Conservation (phyloP, 805 yeast genomes). For the Lipomyces orientalis region DNA sequence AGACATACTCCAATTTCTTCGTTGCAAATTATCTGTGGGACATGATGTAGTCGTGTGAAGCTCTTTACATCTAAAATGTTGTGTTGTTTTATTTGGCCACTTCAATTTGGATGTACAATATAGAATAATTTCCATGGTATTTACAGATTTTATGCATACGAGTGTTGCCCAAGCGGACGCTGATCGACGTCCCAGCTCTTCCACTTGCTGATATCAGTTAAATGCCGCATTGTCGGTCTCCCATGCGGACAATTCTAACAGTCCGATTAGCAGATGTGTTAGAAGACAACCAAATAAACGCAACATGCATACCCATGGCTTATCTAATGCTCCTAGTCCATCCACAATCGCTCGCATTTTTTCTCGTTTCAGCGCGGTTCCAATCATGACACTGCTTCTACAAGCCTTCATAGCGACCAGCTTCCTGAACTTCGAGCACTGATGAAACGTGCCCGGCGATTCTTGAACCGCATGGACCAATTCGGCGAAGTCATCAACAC, state of each 20-base stretch:
- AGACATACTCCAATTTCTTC: slow-evolving; percentile 67
- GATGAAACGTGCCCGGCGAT: slow-evolving; percentile 53
- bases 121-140: background rate
- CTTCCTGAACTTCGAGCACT: slow-evolving; percentile 78
- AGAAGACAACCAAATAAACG: background rate
- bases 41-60: slow-evolving; percentile 39
- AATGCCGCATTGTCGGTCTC: slow-evolving; percentile 93
- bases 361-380: slow-evolving; percentile 62
- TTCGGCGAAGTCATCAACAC: slow-evolving; percentile 71
- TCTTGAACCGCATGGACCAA: slow-evolving; percentile 70
- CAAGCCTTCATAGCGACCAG: slow-evolving; percentile 97
- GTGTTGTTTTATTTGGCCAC: background rate
- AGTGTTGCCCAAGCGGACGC: background rate
- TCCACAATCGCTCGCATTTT: slow-evolving; percentile 74
- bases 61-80: background rate
- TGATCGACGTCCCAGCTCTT: slow-evolving; percentile 28
- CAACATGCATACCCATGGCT: slow-evolving; percentile 82
- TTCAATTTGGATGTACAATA: background rate
- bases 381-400: slow-evolving; percentile 92
- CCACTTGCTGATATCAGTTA: slow-evolving; percentile 56
- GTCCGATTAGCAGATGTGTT: background rate
- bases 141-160: background rate
- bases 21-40: slow-evolving; percentile 82
- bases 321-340: slow-evolving; percentile 72
- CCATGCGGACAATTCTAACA: slow-evolving; percentile 80